phyloP scores from a whole-genome alignment of 1,284 basidiomycete species.

The Ceratobasidium sp. region DNA sequence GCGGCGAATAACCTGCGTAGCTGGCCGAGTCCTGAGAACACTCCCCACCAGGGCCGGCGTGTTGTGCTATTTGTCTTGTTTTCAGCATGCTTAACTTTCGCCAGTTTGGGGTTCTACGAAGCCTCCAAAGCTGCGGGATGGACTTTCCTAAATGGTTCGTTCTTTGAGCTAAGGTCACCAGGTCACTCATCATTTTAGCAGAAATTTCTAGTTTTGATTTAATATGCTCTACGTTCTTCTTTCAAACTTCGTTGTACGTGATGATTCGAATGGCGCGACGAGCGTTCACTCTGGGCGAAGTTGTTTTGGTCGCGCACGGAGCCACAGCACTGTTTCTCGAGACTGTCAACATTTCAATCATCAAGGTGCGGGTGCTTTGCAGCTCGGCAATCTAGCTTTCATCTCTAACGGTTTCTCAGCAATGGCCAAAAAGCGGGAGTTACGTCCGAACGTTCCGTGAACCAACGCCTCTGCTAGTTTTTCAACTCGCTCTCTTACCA shows the following conservation, averaged over 20 bases:
- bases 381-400: slow-evolving; percentile 19
- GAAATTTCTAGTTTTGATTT: slow-evolving; percentile 86
- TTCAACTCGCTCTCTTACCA: slow-evolving; percentile 93
- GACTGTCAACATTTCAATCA: slow-evolving; percentile 82
- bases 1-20: slow-evolving; percentile 12
- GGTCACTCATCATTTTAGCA: slow-evolving; percentile 55
- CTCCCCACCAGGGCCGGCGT: slow-evolving; percentile 26
- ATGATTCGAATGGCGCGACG: slow-evolving; percentile 90
- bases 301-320: slow-evolving; percentile 88
- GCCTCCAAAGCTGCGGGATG: slow-evolving; percentile 61
- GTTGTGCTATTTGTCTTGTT: slow-evolving; percentile 70
- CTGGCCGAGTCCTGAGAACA: slow-evolving; percentile 38
- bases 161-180: neutral
- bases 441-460: slow-evolving; percentile 94
- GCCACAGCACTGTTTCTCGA: slow-evolving; percentile 91
- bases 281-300: slow-evolving; percentile 95
- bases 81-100: slow-evolving; percentile 65
- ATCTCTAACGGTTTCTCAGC: slow-evolving; percentile 61
- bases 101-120: slow-evolving; percentile 65
- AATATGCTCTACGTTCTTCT: slow-evolving; percentile 81
- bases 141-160: slow-evolving; percentile 75
- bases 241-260: slow-evolving; percentile 91
- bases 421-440: slow-evolving; percentile 82
- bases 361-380: slow-evolving; percentile 68
- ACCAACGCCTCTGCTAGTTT: slow-evolving; percentile 91